These are phyloP conservation scores for Nakaseomyces bracarensis DNA, from an alignment of 1,139 yeast genomes.

Conservation along the genomic window DNA sequence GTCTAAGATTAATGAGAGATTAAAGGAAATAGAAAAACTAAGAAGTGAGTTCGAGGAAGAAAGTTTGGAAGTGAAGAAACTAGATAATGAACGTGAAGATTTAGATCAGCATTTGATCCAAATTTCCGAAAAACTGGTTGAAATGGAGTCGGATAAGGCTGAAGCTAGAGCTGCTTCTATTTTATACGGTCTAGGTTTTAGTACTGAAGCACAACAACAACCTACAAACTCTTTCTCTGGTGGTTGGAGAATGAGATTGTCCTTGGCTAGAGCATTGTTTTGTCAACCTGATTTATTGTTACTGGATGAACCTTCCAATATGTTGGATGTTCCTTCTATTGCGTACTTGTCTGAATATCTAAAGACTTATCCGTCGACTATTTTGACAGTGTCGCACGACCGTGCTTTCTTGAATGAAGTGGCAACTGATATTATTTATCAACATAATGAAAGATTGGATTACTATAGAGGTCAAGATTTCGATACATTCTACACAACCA, in stretches of 20 bases:
- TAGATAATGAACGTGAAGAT: constrained; percentile 86
- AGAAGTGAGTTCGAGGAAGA: constrained; percentile 71
- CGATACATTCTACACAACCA: constrained; percentile 84
- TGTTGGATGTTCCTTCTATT: constrained; percentile 99
- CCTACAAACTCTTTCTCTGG: constrained; percentile 93
- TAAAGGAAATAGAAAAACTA: constrained; percentile 63
- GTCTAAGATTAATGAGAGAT: constrained; percentile 59
- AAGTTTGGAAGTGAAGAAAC: constrained; percentile 65
- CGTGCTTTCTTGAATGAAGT: constrained; percentile 94
- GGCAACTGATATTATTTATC: constrained; percentile 95
- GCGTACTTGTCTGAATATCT: constrained; percentile 85
- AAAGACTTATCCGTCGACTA: constrained; percentile 85
- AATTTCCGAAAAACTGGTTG: constrained; percentile 70
- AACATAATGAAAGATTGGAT: constrained; percentile 92
- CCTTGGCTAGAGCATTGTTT: constrained; percentile 95
- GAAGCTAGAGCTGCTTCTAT: constrained; percentile 97
- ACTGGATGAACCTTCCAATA: constrained; percentile 97
- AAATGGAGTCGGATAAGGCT: constrained; percentile 96
- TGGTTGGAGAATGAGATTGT: constrained; percentile 99
- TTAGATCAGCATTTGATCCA: constrained; percentile 70
- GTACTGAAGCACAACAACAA: constrained; percentile 70
- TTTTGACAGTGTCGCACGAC: constrained; percentile 93
- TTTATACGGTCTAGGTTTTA: constrained; percentile 84
- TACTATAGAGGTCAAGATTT: constrained; percentile 93
- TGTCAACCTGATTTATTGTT: constrained; percentile 90